phyloP scores from a whole-genome alignment of 768 basidiomycete species.

The Rhizopogon vinicolor region DNA sequence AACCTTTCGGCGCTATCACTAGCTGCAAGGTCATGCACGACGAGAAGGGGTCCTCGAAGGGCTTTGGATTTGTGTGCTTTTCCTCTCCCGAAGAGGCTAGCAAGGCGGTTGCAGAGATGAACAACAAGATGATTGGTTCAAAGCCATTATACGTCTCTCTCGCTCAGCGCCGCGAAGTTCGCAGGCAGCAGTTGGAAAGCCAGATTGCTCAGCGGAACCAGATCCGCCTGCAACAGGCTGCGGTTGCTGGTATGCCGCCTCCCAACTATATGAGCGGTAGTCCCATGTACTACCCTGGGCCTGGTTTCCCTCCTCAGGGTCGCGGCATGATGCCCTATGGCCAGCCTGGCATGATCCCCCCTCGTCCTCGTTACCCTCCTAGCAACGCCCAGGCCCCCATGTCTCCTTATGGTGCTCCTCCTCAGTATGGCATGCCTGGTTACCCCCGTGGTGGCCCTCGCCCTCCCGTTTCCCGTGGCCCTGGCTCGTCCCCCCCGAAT shows the following conservation, averaged over 20 bases:
- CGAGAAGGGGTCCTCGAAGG: conserved; percentile 89
- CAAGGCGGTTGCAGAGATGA: conserved; percentile 99
- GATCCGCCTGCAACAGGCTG: conserved; percentile 94
- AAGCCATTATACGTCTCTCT: conserved; percentile 99
- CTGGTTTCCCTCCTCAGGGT: conserved; percentile 68
- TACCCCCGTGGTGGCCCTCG: conserved; percentile 61
- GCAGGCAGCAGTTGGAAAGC: conserved; percentile 96
- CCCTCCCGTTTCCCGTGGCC: conserved; percentile 60
- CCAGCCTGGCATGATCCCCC: conserved; percentile 83
- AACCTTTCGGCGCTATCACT: conserved; percentile 95
- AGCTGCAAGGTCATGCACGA: conserved; percentile 99
- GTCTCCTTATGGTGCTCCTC: conserved; percentile 71
- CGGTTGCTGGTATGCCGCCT: conserved; percentile 78
- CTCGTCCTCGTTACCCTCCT: conserved; percentile 80
- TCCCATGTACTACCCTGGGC: conserved; percentile 74
- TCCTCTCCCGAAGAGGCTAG: conserved; percentile 98
- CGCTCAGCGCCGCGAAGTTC: conserved; percentile 96
- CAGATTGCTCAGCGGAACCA: conserved; percentile 98
- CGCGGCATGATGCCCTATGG: conserved; percentile 76
- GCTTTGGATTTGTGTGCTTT: conserved; percentile 99
- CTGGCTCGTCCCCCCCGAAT: conserved; percentile 66
- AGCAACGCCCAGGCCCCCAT: conserved; percentile 64
- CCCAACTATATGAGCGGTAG: conserved; percentile 25
- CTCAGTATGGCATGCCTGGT: conserved; percentile 70
- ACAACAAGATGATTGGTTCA: conserved; percentile 99